These are phyloP conservation scores for Pythium apleroticum DNA, from an alignment of 352 stramenopile genomes.

Conservation along the genomic window DNA sequence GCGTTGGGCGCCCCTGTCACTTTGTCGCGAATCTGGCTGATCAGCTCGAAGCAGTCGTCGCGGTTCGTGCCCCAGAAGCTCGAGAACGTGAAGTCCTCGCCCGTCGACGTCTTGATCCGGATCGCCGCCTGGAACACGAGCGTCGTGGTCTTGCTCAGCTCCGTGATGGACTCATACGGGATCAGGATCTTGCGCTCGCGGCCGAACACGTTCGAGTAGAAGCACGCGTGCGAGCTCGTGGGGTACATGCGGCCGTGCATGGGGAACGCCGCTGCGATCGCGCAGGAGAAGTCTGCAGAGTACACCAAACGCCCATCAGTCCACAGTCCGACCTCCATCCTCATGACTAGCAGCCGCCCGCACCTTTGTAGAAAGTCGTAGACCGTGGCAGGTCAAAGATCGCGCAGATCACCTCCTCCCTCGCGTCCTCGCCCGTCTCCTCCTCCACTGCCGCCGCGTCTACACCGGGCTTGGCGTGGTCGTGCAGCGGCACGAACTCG, in stretches of 20 bases:
- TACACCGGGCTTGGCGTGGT: constrained; percentile 22
- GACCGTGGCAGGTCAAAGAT: constrained; percentile 78
- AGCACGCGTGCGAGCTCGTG: constrained; percentile 77
- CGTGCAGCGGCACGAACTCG: constrained; percentile 45
- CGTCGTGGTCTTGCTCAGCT: constrained; percentile 80
- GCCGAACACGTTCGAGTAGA: constrained; percentile 88
- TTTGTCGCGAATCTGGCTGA: constrained; percentile 58
- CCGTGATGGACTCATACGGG: constrained; percentile 79
- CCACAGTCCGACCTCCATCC: background rate
- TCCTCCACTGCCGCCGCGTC: constrained; percentile 21
- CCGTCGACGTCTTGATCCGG: constrained; percentile 53
- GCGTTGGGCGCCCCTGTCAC: constrained; percentile 27
- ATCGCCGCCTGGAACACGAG: constrained; percentile 83
- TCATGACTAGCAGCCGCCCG: background rate
- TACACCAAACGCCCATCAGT: background rate
- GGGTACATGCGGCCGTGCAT: constrained; percentile 90
- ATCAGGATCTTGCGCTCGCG: constrained; percentile 88
- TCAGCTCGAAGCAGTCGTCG: constrained; percentile 78
- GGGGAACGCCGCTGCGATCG: constrained; percentile 70
- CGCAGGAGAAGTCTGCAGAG: constrained; percentile 76
- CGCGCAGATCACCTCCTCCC: constrained; percentile 85
- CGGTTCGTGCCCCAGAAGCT: constrained; percentile 85
- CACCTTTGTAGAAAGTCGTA: constrained; percentile 82
- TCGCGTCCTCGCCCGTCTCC: constrained; percentile 33
- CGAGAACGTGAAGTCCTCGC: constrained; percentile 80